Evolutionary conservation across 768 basidiomycete genomes (phyloP).

Genomic region (Paxillus ammoniavirescens): DNA sequence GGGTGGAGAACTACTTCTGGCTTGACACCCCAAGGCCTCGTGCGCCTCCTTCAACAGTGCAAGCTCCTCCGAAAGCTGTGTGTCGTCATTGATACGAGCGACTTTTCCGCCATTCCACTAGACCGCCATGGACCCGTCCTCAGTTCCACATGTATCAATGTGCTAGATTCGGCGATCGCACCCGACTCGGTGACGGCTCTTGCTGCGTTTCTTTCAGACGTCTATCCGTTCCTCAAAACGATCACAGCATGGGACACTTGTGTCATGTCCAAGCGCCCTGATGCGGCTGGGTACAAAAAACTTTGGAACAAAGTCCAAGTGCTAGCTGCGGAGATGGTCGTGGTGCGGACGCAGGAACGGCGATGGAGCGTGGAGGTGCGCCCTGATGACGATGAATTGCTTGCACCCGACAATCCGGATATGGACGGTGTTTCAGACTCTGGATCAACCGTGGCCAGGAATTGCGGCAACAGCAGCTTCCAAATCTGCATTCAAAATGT

Average conservation of each 20-base stretch:
- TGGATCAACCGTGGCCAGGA: too few relatives aligned
- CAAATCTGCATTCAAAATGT: too few relatives aligned
- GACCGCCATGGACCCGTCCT: neutral
- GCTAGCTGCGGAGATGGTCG: conserved; percentile 6
- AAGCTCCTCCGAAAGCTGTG: conserved; percentile 1
- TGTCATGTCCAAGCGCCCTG: conserved; percentile 10
- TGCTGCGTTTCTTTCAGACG: conserved; percentile 14
- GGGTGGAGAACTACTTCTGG: conserved; percentile 18
- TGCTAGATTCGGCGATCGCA: conserved; percentile 15
- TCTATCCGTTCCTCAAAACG: neutral
- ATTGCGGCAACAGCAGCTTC: too few relatives aligned
- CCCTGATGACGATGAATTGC: too few relatives aligned
- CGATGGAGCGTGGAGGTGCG: too few relatives aligned
- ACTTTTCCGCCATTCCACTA: neutral
- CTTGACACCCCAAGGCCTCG: conserved; percentile 18
- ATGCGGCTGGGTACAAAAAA: conserved; percentile 10
- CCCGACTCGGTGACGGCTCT: conserved; percentile 15
- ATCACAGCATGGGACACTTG: conserved; percentile 10
- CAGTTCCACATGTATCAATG: neutral
- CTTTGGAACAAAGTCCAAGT: conserved; percentile 22
- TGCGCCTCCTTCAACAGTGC: conserved; percentile 11
- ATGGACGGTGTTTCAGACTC: too few relatives aligned
- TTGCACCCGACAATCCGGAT: too few relatives aligned
- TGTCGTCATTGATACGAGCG: conserved; percentile 15
- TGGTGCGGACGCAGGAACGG: neutral